These are phyloP conservation scores for Podaxis sp. DNA, from an alignment of 768 basidiomycete species.

Conservation along the genomic window DNA sequence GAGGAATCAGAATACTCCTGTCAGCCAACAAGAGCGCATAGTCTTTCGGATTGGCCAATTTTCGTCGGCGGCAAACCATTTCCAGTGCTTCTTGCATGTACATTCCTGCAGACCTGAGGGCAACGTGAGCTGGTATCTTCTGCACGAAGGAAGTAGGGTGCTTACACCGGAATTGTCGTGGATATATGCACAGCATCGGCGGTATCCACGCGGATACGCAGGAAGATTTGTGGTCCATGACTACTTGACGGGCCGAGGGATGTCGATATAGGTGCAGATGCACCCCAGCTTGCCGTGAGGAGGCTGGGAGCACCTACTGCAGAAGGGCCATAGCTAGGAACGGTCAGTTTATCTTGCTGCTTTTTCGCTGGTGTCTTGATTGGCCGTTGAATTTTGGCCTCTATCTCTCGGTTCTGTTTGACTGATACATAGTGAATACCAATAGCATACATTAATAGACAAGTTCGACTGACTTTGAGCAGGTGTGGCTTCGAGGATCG, in stretches of 20 bases:
- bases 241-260: slow-evolving; percentile 69
- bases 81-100: slow-evolving; percentile 97
- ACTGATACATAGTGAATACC: slow-evolving; percentile 35
- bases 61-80: slow-evolving; percentile 70
- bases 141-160: slow-evolving; percentile 12
- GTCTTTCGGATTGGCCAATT: slow-evolving; percentile 67
- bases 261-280: slow-evolving; percentile 56
- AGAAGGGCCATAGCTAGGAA: slow-evolving; percentile 39
- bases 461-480: slow-evolving; percentile 55
- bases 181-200: slow-evolving; percentile 83
- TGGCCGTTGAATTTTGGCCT: slow-evolving; percentile 81
- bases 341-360: slow-evolving; percentile 42
- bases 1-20: slow-evolving; percentile 76
- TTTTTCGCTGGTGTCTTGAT: slow-evolving; percentile 69
- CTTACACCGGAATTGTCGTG: slow-evolving; percentile 90
- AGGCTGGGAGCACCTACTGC: slow-evolving; percentile 45
- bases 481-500: slow-evolving; percentile 74
- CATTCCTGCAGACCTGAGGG: slow-evolving; percentile 77
- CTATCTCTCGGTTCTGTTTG: slow-evolving; percentile 78
- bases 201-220: slow-evolving; percentile 79
- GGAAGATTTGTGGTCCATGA: slow-evolving; percentile 80
- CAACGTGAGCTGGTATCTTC: not conserved
- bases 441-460: slow-evolving; percentile 1
- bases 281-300: slow-evolving; percentile 42
- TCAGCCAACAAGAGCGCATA: slow-evolving; percentile 79